Evolutionary conservation across 805 yeast genomes (phyloP).

Genomic region (Candida easanensis): DNA sequence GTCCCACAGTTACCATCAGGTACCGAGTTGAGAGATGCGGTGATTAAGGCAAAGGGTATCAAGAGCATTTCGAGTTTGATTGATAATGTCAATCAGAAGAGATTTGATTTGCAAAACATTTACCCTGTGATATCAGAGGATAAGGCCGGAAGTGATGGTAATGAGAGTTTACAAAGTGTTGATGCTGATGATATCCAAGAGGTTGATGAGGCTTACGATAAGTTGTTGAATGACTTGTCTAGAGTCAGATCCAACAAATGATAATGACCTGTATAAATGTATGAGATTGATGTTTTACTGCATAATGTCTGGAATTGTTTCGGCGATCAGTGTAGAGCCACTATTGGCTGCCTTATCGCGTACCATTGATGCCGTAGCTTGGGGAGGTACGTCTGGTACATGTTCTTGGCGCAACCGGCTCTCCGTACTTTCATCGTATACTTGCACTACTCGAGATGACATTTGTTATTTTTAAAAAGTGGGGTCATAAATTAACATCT

Average conservation of each 20-base stretch:
- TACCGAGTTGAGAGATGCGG: constrained; percentile 46
- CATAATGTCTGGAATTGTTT: constrained; percentile 2
- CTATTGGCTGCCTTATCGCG: too few relatives aligned
- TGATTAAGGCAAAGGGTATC: constrained; percentile 73
- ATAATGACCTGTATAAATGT: not conserved
- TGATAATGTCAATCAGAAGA: constrained; percentile 56
- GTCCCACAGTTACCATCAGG: constrained; percentile 43
- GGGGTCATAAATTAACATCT: not conserved
- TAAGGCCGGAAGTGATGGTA: constrained; percentile 1
- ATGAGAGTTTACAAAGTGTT: constrained; percentile 12
- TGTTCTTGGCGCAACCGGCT: too few relatives aligned
- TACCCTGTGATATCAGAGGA: constrained; percentile 31
- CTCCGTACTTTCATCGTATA: too few relatives aligned
- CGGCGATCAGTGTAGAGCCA: too few relatives aligned
- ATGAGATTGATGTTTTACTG: not conserved
- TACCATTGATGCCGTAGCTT: too few relatives aligned
- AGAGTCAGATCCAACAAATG: constrained; percentile 54
- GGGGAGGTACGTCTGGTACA: too few relatives aligned
- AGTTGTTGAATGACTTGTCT: constrained; percentile 64
- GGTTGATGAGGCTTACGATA: constrained; percentile 75
- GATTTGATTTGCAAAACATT: constrained; percentile 48
- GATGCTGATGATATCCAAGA: constrained; percentile 28
- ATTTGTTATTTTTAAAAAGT: too few relatives aligned
- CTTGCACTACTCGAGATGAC: too few relatives aligned
- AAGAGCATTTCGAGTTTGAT: constrained; percentile 67